phyloP scores from a whole-genome alignment of 306 rosid species.

The Notholithocarpus densiflorus region DNA sequence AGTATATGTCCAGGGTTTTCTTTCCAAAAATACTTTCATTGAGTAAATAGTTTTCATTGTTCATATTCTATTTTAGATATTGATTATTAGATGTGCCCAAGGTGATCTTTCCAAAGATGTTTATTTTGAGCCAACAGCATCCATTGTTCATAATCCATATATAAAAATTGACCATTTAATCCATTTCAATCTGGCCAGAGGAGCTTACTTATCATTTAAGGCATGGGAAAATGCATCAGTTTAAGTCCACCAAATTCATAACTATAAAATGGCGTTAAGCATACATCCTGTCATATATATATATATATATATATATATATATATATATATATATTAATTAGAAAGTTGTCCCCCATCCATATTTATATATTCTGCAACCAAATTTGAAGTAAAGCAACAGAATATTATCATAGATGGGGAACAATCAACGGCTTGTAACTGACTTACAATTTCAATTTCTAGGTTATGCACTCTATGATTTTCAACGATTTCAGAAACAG shows the following conservation, averaged over 20 bases:
- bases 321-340: neutral
- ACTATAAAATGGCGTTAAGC: neutral
- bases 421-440: neutral
- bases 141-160: neutral
- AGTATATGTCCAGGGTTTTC: neutral
- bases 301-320: too few relatives aligned
- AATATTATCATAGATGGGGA: neutral
- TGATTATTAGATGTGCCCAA: neutral
- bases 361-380: neutral
- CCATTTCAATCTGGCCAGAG: neutral
- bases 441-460: neutral
- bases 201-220: neutral
- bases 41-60: neutral
- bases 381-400: neutral
- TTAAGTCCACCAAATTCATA: neutral
- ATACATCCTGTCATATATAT: neutral
- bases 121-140: neutral
- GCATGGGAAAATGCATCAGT: neutral
- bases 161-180: neutral
- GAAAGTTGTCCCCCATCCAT: neutral
- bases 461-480: neutral
- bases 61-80: neutral
- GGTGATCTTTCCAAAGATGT: neutral
- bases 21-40: neutral
- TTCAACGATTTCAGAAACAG: neutral